Evolutionary conservation across 2,329 filamentous ascomycete genomes (phyloP).

Genomic region (Xylaria sp.): DNA sequence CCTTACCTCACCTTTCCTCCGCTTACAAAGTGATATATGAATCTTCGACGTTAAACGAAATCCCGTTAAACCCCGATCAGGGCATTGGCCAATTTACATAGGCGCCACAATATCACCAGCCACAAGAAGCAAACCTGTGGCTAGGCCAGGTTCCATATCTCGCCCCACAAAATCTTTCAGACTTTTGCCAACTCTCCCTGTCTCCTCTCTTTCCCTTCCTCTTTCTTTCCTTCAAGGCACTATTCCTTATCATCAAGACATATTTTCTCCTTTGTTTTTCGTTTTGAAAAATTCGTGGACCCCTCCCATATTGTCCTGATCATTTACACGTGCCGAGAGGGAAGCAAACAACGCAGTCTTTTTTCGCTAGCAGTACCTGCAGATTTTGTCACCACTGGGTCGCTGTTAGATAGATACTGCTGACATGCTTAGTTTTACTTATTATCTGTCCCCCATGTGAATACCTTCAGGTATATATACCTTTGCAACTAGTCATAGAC

Average conservation of each 20-base stretch:
- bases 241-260: constrained; percentile 95
- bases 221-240: constrained; percentile 66
- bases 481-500: not conserved
- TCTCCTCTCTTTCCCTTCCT: constrained; percentile 40
- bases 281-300: constrained; percentile 50
- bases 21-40: too few relatives aligned
- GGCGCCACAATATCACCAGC: not conserved
- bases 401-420: constrained; percentile 97
- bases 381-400: constrained; percentile 70
- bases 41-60: too few relatives aligned
- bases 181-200: not conserved
- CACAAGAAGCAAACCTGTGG: constrained; percentile 9
- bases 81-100: not conserved
- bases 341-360: constrained; percentile 76
- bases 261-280: constrained; percentile 25
- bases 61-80: too few relatives aligned
- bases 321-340: constrained; percentile 91
- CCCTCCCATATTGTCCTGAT: constrained; percentile 82
- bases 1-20: too few relatives aligned
- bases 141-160: not conserved
- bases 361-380: constrained; percentile 99
- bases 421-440: constrained; percentile 69
- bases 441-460: not conserved
- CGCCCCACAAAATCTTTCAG: constrained; percentile 4
- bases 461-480: constrained; percentile 34